These are phyloP conservation scores for Thermothelomyces thermophilus DNA, from an alignment of 2,329 filamentous ascomycete species.

Conservation along the genomic window DNA sequence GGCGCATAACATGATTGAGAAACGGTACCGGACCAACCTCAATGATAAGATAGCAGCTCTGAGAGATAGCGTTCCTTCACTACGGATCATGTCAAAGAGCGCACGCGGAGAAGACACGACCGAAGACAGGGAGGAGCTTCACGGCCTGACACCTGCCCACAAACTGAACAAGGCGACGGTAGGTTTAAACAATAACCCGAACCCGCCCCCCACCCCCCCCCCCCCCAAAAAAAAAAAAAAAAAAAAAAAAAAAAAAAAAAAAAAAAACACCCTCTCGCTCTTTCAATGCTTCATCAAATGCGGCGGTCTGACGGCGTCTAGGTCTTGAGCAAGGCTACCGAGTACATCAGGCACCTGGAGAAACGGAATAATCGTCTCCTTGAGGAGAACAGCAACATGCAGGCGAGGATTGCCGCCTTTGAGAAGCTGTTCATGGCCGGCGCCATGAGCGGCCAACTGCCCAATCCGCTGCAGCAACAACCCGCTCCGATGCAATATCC, in stretches of 20 bases:
- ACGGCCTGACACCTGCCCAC: slow-evolving; percentile 78
- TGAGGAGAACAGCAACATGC: slow-evolving; percentile 75
- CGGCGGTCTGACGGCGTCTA: slow-evolving; percentile 28
- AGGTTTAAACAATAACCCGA: slow-evolving; percentile 16
- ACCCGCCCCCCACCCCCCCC: too few species aligned
- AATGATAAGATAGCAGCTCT: slow-evolving; percentile 96
- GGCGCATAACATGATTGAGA: slow-evolving; percentile 97
- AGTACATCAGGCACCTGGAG: slow-evolving; percentile 91
- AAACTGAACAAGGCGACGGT: slow-evolving; percentile 97
- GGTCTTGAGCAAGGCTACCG: slow-evolving; percentile 87
- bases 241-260: too few species aligned
- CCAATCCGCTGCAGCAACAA: slow-evolving; percentile 47
- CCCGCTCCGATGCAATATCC: slow-evolving; percentile 48
- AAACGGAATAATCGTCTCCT: slow-evolving; percentile 77
- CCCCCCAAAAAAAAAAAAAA: too few species aligned
- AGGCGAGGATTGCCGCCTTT: slow-evolving; percentile 66
- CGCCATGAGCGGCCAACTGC: slow-evolving; percentile 58
- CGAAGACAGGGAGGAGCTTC: slow-evolving; percentile 71
- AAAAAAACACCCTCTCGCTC: too few species aligned
- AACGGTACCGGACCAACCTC: slow-evolving; percentile 89
- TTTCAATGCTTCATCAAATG: too few species aligned
- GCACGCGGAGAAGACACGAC: slow-evolving; percentile 60
- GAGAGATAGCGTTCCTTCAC: slow-evolving; percentile 82
- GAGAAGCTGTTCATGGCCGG: slow-evolving; percentile 74
- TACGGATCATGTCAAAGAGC: slow-evolving; percentile 76